Evolutionary conservation across 371 early-diverging fungal genomes (phyloP).

Genomic region (Mucor racemosus): DNA sequence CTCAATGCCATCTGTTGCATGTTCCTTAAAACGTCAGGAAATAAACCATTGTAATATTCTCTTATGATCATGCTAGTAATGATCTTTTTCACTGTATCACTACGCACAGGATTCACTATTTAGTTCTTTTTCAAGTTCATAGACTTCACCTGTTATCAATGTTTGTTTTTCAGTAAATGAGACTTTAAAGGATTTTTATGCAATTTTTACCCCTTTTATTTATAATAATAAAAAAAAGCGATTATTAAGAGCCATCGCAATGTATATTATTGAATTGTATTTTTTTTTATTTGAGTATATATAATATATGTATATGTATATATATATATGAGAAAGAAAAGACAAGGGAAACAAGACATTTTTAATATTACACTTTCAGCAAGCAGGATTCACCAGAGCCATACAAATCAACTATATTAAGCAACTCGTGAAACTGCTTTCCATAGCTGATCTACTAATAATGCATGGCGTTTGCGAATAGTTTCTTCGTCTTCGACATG

Average conservation of each 20-base stretch:
- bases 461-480: conserved; percentile 8
- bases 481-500: conserved; percentile 21
- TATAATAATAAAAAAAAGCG: neutral
- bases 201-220: conserved; percentile 56
- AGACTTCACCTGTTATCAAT: conserved; percentile 84
- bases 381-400: neutral
- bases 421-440: conserved; percentile 6
- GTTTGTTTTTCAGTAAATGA: neutral
- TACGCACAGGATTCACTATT: conserved; percentile 96
- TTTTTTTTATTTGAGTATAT: too few relatives aligned
- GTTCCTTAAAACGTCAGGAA: conserved; percentile 97
- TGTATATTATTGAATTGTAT: too few relatives aligned
- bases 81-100: conserved; percentile 97
- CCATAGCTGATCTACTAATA: conserved; percentile 11
- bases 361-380: too few relatives aligned
- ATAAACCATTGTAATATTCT: conserved; percentile 82
- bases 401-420: neutral
- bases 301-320: too few relatives aligned
- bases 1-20: conserved; percentile 98
- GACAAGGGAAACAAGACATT: too few relatives aligned
- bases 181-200: neutral
- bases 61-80: conserved; percentile 93
- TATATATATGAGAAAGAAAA: too few relatives aligned
- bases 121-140: conserved; percentile 92
- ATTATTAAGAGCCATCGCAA: too few relatives aligned